Base-by-base conservation (phyloP, 441 rosid species). In the Mallotus japonicus region DNA sequence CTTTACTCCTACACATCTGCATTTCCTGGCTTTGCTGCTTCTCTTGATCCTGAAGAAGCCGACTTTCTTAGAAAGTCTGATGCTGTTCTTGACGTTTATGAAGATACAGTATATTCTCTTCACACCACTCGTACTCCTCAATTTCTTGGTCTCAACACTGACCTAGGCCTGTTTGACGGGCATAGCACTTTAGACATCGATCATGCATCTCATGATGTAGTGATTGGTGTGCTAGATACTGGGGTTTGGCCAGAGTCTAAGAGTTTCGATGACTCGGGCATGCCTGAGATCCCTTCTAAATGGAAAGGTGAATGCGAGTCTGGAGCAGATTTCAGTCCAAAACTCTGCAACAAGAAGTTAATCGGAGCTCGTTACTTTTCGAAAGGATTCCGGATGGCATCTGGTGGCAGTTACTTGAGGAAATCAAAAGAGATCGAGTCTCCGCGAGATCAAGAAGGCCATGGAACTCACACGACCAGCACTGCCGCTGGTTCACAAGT, bases 181-280 rank as follows among this genome's bases (percentile, higher is more conserved):
- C 85, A 83, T 67, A 69, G 42, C 62, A 70, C 75, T 15, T 78
- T 71, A 32, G 84, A 83, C 60, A 79, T 85, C 34, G 84, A 80
- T 7, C 85, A 75, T 1, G 82, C 87, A 4, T 82, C 90, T 5
- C 67, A 69, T 19, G 86, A 82, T 61, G 95, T 94, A 53, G 49
- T 92, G 4, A 75, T 93, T 15, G 98, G 98, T 0, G 92, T 93
- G 22, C 83, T 93, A 0, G 98, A 93, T 50, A 91, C 97, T 4
- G 98, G 98, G n/a, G 88, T 93, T 6, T 91, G 95, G 97, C 98
- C 98, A 0, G 98, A 91, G 75, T 87, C 91, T 6, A 80, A 78
- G 70, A 88, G 95, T 24, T 92, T 82, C n/a, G 86, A 85, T 63
- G 97, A 90, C 55, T 32, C 82, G 0, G 89, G 84, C 0, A 87